A percentile compares a stretch with the other conserved stretches of the same genome.
Evolutionary conservation across 202 grass and related monocot species (phyloP).

Genomic region (Musa balbisiana): DNA sequence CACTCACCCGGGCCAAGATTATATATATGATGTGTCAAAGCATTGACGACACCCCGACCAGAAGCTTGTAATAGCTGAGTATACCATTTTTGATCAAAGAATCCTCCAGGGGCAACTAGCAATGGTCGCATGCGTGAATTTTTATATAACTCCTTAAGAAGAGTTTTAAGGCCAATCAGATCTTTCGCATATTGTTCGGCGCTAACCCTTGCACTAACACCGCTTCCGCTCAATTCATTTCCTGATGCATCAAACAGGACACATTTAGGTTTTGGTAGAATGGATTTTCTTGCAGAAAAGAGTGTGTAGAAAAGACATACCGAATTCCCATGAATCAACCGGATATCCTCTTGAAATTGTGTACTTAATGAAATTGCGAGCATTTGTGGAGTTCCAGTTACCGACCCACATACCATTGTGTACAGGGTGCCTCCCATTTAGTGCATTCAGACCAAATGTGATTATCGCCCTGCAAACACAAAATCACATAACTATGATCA

Average conservation of each 20-base stretch:
- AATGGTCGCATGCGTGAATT: slow-evolving; percentile 40
- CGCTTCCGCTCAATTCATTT: slow-evolving; percentile 88
- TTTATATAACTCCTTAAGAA: slow-evolving; percentile 53
- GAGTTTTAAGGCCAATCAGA: slow-evolving; percentile 56
- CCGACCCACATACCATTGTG: slow-evolving; percentile 49
- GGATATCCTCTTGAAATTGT: slow-evolving; percentile 61
- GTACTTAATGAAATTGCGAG: slow-evolving; percentile 69
- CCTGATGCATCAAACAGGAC: slow-evolving; percentile 37
- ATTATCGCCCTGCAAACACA: slow-evolving; percentile 53
- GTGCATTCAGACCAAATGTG: slow-evolving; percentile 94
- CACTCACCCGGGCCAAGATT: slow-evolving; percentile 90
- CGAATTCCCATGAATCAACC: slow-evolving; percentile 99
- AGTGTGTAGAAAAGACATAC: slow-evolving; percentile 26
- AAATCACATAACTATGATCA: background rate
- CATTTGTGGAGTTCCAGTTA: slow-evolving; percentile 86
- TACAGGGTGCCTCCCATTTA: slow-evolving; percentile 51
- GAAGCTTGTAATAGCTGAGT: slow-evolving; percentile 63
- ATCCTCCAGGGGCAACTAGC: slow-evolving; percentile 83
- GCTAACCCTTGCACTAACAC: slow-evolving; percentile 69
- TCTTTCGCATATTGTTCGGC: slow-evolving; percentile 81
- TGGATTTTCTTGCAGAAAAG: background rate
- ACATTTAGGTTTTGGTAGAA: background rate
- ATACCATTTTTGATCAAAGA: slow-evolving; percentile 80
- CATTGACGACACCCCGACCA: slow-evolving; percentile 48
- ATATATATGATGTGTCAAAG: slow-evolving; percentile 95